Evolutionary conservation across 805 yeast species (phyloP).

Genomic region (Candida michaelii): DNA sequence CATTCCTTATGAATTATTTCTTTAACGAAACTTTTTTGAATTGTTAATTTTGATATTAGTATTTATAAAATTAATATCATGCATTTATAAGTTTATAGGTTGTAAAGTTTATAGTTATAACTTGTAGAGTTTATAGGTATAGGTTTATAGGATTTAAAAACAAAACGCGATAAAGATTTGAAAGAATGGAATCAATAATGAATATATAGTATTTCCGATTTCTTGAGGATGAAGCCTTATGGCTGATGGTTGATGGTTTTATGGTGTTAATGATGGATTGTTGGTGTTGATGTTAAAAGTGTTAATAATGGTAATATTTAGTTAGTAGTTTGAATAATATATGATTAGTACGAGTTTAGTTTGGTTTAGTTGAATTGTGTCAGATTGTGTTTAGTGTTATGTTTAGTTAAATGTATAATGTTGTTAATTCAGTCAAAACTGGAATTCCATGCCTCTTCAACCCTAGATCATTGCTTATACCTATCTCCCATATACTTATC

Average conservation of each 20-base stretch:
- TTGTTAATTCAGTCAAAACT: no score
- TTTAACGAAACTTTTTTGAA: not conserved
- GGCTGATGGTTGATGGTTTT: not conserved
- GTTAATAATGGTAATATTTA: not conserved
- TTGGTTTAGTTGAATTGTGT: not conserved
- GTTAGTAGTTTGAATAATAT: not conserved
- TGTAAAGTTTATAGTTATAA: conserved; percentile 5
- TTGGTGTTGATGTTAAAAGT: not conserved
- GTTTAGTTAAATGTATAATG: not conserved
- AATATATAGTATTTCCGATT: conserved; percentile 9
- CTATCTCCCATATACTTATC: no score
- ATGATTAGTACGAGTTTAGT: not conserved
- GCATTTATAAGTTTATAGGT: not conserved
- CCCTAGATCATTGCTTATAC: no score
- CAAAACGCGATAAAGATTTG: conserved; percentile 4
- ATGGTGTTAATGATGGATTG: no score
- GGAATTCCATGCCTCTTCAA: no score
- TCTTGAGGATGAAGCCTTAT: not conserved
- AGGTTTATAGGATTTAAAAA: not conserved
- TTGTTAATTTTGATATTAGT: not conserved
- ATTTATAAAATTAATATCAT: no score
- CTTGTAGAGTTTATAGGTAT: conserved; percentile 4
- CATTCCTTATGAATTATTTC: conserved; percentile 6
- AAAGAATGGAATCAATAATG: conserved; percentile 10
- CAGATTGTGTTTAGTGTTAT: not conserved